These are phyloP conservation scores for Spencermartinsiella europaea DNA, from an alignment of 805 yeast species.

Conservation along the genomic window DNA sequence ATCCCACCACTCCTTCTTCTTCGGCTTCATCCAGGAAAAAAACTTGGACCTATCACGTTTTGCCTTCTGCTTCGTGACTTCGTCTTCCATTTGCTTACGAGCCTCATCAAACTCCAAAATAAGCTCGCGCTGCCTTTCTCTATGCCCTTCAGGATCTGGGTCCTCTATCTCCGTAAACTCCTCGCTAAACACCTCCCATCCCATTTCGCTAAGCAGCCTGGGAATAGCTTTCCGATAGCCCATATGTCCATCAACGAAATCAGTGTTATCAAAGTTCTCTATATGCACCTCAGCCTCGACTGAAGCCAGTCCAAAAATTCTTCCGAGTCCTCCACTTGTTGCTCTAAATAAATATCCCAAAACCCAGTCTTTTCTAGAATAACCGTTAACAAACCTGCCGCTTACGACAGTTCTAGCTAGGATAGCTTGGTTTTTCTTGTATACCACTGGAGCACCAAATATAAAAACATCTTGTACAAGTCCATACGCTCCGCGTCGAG, in stretches of 20 bases:
- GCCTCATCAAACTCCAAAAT: slow-evolving; percentile 85
- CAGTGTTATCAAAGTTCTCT: slow-evolving; percentile 86
- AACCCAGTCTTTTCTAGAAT: slow-evolving; percentile 91
- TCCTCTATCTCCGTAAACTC: slow-evolving; percentile 95
- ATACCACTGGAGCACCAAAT: slow-evolving; percentile 85
- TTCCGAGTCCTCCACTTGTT: slow-evolving; percentile 85
- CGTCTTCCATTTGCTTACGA: slow-evolving; percentile 48
- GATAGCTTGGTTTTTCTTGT: slow-evolving; percentile 69
- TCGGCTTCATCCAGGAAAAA: slow-evolving; percentile 43
- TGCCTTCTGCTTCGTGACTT: slow-evolving; percentile 20
- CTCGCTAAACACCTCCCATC: slow-evolving; percentile 80
- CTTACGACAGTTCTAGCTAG: slow-evolving; percentile 81
- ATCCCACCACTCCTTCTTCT: slow-evolving; percentile 56
- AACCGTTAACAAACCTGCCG: slow-evolving; percentile 87
- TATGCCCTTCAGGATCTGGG: slow-evolving; percentile 83
- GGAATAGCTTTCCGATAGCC: slow-evolving; percentile 96
- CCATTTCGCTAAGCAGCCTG: slow-evolving; percentile 57
- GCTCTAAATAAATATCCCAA: slow-evolving; percentile 93
- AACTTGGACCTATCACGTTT: slow-evolving; percentile 34
- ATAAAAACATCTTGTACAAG: slow-evolving; percentile 81
- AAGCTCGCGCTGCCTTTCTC: slow-evolving; percentile 70
- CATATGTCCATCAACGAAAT: slow-evolving; percentile 90
- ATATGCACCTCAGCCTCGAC: slow-evolving; percentile 50
- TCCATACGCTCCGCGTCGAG: slow-evolving; percentile 81
- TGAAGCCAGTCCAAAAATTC: slow-evolving; percentile 87